Percentiles rank a stretch among this genome's conserved stretches.
These are phyloP conservation scores for Penicillium cinerascens DNA, from an alignment of 495 filamentous ascomycete species.

Conservation along the genomic window DNA sequence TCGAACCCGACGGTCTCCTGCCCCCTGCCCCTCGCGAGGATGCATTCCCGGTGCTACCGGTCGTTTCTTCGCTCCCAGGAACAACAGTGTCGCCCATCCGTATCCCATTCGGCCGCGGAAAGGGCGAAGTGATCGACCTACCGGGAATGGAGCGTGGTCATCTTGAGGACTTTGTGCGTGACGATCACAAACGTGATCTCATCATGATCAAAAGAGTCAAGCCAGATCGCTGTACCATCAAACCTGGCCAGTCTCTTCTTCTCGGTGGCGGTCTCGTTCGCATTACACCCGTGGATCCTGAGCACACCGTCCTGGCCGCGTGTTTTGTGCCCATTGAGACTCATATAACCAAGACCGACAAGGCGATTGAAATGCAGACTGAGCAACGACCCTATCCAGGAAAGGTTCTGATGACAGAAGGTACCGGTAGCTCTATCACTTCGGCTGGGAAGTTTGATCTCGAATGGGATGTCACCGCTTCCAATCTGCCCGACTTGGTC, in stretches of 20 bases:
- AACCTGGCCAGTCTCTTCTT: slow-evolving; percentile 76
- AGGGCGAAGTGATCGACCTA: slow-evolving; percentile 91
- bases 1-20: slow-evolving; percentile 49
- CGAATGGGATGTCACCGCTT: slow-evolving; percentile 74
- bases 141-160: slow-evolving; percentile 76
- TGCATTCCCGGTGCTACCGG: slow-evolving; percentile 72
- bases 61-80: slow-evolving; percentile 81
- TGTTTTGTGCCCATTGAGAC: slow-evolving; percentile 70
- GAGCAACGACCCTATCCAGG: slow-evolving; percentile 53
- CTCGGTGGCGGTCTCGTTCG: slow-evolving; percentile 81
- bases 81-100: slow-evolving; percentile 94
- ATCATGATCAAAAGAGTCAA: slow-evolving; percentile 70
- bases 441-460: slow-evolving; percentile 74
- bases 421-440: slow-evolving; percentile 47
- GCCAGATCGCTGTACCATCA: slow-evolving; percentile 66
- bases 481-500: slow-evolving; percentile 36
- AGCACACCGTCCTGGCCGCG: slow-evolving; percentile 65
- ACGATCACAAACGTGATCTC: slow-evolving; percentile 59
- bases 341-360: slow-evolving; percentile 74
- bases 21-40: slow-evolving; percentile 71
- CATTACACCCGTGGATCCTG: slow-evolving; percentile 68
- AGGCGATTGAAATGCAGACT: slow-evolving; percentile 65
- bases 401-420: slow-evolving; percentile 55
- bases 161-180: slow-evolving; percentile 63
- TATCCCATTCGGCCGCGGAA: slow-evolving; percentile 76